Conservation (phyloP, 306 rosid genomes). For the Geum urbanum region DNA sequence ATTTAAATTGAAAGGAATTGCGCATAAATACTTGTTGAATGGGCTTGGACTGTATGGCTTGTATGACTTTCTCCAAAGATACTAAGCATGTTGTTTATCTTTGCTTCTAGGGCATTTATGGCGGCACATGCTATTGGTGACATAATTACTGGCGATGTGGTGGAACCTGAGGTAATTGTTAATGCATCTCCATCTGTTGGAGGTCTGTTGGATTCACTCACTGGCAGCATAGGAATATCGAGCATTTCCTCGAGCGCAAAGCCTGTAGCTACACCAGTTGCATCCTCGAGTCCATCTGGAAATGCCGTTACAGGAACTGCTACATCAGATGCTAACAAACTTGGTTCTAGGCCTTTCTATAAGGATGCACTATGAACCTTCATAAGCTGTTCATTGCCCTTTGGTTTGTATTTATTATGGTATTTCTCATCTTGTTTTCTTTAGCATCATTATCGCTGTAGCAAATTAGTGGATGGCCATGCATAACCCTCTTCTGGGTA, state of each 20-base stretch:
- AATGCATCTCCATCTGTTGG: conserved; percentile 83
- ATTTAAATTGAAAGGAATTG: not conserved
- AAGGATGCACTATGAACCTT: conserved; percentile 85
- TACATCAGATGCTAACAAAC: conserved; percentile 56
- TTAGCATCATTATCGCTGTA: conserved; percentile 4
- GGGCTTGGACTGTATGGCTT: conserved; percentile 7
- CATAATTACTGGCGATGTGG: conserved; percentile 60
- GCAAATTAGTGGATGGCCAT: conserved; percentile 25
- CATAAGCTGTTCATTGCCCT: conserved; percentile 91
- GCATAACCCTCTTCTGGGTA: conserved; percentile 25
- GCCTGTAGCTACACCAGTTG: conserved; percentile 64
- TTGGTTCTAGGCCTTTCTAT: conserved; percentile 66
- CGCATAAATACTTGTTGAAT: conserved; percentile 4
- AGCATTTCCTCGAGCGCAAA: conserved; percentile 86
- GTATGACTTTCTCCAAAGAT: conserved; percentile 17
- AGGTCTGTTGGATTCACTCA: conserved; percentile 87
- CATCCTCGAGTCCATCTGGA: conserved; percentile 52
- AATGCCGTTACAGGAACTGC: conserved; percentile 52
- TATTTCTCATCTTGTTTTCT: conserved; percentile 47
- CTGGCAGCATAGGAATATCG: conserved; percentile 78
- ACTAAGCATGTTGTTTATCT: conserved; percentile 23
- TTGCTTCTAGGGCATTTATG: conserved; percentile 66
- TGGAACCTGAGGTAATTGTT: conserved; percentile 79
- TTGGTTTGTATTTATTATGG: conserved; percentile 90
- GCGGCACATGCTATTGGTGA: conserved; percentile 90